Evolutionary conservation across 257 asterid genomes (phyloP), one percentile per base, ranked within the genome.

Genomic region (Solanum etuberosum): DNA sequence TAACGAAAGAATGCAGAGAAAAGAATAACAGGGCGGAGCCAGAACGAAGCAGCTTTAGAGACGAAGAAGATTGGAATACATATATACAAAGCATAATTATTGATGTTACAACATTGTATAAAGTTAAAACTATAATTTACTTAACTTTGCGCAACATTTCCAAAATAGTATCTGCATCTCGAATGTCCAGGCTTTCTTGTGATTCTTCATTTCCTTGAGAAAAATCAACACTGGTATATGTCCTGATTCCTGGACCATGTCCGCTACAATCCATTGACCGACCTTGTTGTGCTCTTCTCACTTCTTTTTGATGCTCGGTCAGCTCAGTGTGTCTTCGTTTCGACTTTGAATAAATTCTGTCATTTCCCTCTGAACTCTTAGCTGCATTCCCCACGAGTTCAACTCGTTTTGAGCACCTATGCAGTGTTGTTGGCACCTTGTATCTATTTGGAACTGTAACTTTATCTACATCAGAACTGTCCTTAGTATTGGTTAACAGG

Each of bases 271-370:
- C 98, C 82, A 80, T 89, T 5, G 87, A 59, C 38, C 95, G 91
- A 71, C 98, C 98, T 91, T 92, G 94, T 74, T 94, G 98, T 54
- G 96, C 98, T 86, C 93, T 91, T 90, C 98, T 92, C 86, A 94
- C 98, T 92, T 94, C 98, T 85, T 88, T 94, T 90, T 94, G 98
- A 90, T 89, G 98, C 57, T 94, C 98, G 3, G 98, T 96, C 87
- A 96, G 91, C 89, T 92, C 94, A 61, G 80, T 83, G 6, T 86
- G 82, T 89, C 89, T 91, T 88, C 98, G 89, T 92, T 94, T 95
- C 27, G 90, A 88, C 59, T 90, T 90, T 32, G 40, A 46, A 80
- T 34, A 59, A 51, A 77, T 35, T 37, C 86, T 67, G 59, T 86
- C 90, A 12, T 67, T 35, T 23, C 57, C 88, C 35, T 76, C 88